phyloP scores from a whole-genome alignment of 108 stramenopile genomes.

The Schizochytrium sp. region DNA sequence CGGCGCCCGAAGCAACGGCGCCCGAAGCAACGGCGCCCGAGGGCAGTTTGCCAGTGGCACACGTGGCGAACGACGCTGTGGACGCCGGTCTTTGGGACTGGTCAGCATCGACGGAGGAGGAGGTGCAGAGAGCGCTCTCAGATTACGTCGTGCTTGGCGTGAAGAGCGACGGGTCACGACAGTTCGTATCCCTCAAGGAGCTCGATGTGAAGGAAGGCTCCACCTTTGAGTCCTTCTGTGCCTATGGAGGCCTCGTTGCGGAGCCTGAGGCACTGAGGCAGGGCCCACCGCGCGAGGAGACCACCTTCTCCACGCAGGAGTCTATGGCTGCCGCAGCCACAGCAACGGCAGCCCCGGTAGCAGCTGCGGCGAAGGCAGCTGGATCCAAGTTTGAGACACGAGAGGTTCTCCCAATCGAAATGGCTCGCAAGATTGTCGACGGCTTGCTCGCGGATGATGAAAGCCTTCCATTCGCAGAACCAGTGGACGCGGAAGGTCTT shows the following conservation, averaged over 20 bases:
- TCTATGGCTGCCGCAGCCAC: not conserved
- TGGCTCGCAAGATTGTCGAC: not conserved
- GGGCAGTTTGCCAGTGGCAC: too few species aligned
- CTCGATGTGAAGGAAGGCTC: constrained; percentile 5
- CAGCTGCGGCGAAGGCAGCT: not conserved
- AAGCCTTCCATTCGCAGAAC: constrained; percentile 88
- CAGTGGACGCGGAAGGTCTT: constrained; percentile 94
- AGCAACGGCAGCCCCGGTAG: not conserved
- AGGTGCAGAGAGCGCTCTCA: constrained; percentile 29
- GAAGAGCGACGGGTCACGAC: not conserved
- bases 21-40: too few species aligned
- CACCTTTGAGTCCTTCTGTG: not conserved
- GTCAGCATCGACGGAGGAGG: constrained; percentile 34
- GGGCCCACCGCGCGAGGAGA: not conserved
- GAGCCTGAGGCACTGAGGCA: not conserved
- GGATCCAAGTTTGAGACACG: not conserved
- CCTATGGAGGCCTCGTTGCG: not conserved
- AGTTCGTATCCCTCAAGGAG: constrained; percentile 30
- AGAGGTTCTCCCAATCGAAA: not conserved
- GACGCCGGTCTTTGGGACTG: constrained; percentile 7
- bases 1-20: too few species aligned
- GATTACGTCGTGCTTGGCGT: not conserved
- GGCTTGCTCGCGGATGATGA: not conserved
- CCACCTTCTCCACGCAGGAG: not conserved
- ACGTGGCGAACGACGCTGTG: too few species aligned